Evolutionary conservation across 163 green algal species (phyloP).

Genomic region (Chlamydomonas reinhardtii): DNA sequence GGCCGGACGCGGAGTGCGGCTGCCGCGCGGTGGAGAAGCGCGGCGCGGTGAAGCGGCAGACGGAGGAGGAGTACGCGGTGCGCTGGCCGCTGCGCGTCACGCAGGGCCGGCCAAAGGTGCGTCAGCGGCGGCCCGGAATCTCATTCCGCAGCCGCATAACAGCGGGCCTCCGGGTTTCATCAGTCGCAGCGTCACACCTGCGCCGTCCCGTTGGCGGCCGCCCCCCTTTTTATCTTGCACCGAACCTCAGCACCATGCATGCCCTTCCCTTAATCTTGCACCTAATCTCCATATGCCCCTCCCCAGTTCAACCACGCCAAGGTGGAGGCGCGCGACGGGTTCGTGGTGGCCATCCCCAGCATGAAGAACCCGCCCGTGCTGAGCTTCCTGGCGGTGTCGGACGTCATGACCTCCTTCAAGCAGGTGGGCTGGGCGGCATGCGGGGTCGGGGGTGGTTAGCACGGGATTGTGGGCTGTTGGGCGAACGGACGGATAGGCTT

Average conservation of each 20-base stretch:
- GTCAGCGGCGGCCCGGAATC: too few species aligned
- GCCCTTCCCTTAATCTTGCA: too few species aligned
- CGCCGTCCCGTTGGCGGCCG: too few species aligned
- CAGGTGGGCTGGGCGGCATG: conserved; percentile 3
- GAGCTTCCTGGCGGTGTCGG: conserved; percentile 42
- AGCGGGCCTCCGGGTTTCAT: too few species aligned
- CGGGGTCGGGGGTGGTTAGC: too few species aligned
- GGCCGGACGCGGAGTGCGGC: conserved; percentile 26
- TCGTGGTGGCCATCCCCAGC: conserved; percentile 41
- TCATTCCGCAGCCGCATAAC: too few species aligned
- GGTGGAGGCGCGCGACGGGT: conserved; percentile 44
- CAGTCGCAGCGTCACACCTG: too few species aligned
- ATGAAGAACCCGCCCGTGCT: conserved; percentile 46
- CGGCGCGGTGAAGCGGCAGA: conserved; percentile 40
- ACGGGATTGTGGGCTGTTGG: not conserved
- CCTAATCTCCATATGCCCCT: too few species aligned
- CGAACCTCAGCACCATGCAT: too few species aligned
- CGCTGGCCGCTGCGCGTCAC: conserved; percentile 44
- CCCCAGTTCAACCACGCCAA: conserved; percentile 45
- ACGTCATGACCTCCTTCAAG: conserved; percentile 51
- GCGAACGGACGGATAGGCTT: too few species aligned
- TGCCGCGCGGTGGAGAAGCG: conserved; percentile 42
- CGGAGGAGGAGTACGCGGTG: conserved; percentile 46
- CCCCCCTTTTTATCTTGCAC: too few species aligned
- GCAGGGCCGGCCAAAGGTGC: conserved; percentile 39